Base-by-base conservation (phyloP, 495 filamentous ascomycete species). In the Hyaloscypha finlandica region DNA sequence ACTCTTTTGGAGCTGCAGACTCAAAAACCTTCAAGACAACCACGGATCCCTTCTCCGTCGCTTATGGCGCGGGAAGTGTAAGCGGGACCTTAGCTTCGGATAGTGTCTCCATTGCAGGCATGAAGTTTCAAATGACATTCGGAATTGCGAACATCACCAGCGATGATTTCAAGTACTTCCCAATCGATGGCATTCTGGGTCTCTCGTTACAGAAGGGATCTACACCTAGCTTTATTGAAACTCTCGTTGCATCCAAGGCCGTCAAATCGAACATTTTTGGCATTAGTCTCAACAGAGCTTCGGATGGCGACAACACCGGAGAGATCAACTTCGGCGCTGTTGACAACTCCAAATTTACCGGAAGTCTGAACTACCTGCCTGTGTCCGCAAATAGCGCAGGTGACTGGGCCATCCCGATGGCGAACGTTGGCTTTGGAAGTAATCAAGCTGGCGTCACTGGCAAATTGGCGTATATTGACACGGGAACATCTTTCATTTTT, bases 131-230 rank as follows among this genome's bases (percentile, higher is more conserved):
- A 0, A 77, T 92, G 68, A 77, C 83, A 8, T 91, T 97, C 74
- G 92, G 92, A 5, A 70, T 91, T 66, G 90, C 87, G 19, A 86
- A 81, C 48, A 78, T 83, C 25, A 89, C 89, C 16, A 88, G 88
- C 5, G 75, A 85, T 59, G 85, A 92, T 57, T 94, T 97, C 75
- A 67, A 77, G 33, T 83, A 81, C 68, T 95, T 93, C 71, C 89
- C 92, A 20, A 90, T 95, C 69, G 92, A 96, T 73, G 92, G 92
- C n/a, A 95, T 96, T 58, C 76, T 96, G 6, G 92, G 91, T 8
- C 77, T 96, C n/a, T 88, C 88, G 8, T 87, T 81, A 77, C 70
- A 79, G 76, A 60, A 77, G 67, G 71, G 79, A 71, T 8, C 80
- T 33, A 63, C 81, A 9, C 83, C 87, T 33, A 88, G 84, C 1